These are phyloP conservation scores for Trichomonascaceae sp. DNA, from an alignment of 1,139 yeast species.

Conservation along the genomic window DNA sequence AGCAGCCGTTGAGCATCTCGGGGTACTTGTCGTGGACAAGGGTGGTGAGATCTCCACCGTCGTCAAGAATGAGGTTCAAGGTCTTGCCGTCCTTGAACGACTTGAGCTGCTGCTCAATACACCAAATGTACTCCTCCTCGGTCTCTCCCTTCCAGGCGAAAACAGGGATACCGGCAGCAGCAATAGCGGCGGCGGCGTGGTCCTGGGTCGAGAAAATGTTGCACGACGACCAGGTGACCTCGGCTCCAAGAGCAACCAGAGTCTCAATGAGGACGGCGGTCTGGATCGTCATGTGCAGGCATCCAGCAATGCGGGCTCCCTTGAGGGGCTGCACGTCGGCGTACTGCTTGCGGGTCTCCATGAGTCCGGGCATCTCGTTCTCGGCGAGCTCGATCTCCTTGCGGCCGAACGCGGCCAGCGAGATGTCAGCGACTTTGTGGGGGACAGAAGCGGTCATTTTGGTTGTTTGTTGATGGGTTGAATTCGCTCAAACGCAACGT, in stretches of 20 bases:
- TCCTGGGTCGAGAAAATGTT: conserved; percentile 99
- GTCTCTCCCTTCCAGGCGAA: conserved; percentile 99
- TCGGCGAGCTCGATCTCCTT: conserved; percentile 98
- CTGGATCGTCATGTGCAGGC: conserved; percentile 99
- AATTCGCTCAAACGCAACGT: no score
- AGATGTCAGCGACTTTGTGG: conserved; percentile 96
- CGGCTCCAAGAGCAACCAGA: conserved; percentile 95
- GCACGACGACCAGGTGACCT: conserved; percentile 99
- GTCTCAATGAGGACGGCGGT: conserved; percentile 99
- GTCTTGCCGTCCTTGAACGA: conserved; percentile 95
- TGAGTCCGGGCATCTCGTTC: conserved; percentile 99
- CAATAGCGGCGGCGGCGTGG: conserved; percentile 99
- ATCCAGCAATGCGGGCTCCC: conserved; percentile 99
- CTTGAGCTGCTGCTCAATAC: conserved; percentile 98
- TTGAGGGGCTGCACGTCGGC: conserved; percentile 89
- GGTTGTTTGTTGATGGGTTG: background rate
- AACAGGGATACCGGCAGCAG: conserved; percentile 99
- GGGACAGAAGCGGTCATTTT: conserved; percentile 22
- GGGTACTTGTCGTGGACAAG: conserved; percentile 98
- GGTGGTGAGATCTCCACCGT: conserved; percentile 98
- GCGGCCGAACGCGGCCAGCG: conserved; percentile 99
- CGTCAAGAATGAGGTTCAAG: conserved; percentile 96
- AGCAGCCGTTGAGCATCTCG: conserved; percentile 91
- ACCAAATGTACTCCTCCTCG: conserved; percentile 99
- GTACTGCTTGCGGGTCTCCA: conserved; percentile 92